phyloP scores from a whole-genome alignment of 345 rosid genomes.

The Cochlearia excelsa region DNA sequence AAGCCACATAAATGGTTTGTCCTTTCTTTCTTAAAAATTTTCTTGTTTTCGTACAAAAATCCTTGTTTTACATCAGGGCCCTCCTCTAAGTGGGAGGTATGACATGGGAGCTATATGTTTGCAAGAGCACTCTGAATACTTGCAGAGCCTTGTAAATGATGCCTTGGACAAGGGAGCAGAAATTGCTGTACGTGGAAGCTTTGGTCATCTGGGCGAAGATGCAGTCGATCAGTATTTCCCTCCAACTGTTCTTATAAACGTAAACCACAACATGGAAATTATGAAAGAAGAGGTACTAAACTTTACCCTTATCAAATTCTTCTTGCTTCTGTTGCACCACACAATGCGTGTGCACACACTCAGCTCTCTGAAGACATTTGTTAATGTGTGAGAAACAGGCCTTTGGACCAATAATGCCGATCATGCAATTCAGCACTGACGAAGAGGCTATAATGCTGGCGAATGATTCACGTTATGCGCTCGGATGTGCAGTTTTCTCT shows the following conservation, averaged over 20 bases:
- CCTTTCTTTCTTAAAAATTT: not conserved
- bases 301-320: not conserved
- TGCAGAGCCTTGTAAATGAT: constrained; percentile 80
- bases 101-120: constrained; percentile 99
- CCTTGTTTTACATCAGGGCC: constrained; percentile 59
- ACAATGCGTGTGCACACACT: no score
- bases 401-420: constrained; percentile 98
- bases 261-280: constrained; percentile 80
- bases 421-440: constrained; percentile 85
- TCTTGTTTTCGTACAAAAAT: not conserved
- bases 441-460: constrained; percentile 88
- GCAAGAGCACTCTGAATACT: constrained; percentile 87
- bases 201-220: constrained; percentile 86
- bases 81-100: constrained; percentile 82
- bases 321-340: no score
- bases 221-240: constrained; percentile 96
- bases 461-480: constrained; percentile 89
- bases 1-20: not conserved
- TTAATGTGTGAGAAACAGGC: constrained; percentile 46
- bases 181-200: constrained; percentile 85
- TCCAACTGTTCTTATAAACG: constrained; percentile 80
- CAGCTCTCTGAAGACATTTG: not conserved
- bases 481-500: constrained; percentile 93
- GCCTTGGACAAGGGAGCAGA: constrained; percentile 91
- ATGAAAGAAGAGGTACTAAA: constrained; percentile 94